phyloP scores from a whole-genome alignment of 1,284 basidiomycete genomes.

The Irpex sp. region DNA sequence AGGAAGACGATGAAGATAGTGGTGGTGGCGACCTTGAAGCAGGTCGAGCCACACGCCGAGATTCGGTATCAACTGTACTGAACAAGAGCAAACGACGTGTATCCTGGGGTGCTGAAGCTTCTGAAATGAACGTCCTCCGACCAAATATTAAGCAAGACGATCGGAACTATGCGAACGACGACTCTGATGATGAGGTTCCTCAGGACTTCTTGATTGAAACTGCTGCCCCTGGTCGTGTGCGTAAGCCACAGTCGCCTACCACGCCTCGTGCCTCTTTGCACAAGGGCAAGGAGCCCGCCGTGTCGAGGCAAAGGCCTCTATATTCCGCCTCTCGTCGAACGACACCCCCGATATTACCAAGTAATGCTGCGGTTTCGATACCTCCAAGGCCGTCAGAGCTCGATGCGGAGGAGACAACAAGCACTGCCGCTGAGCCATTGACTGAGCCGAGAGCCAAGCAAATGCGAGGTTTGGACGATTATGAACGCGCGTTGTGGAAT shows the following conservation, averaged over 20 bases:
- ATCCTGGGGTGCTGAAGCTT: slow-evolving; percentile 49
- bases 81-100: slow-evolving; percentile 40
- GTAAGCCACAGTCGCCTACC: slow-evolving; percentile 25
- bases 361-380: slow-evolving; percentile 32
- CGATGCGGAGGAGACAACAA: slow-evolving; percentile 31
- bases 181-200: slow-evolving; percentile 76
- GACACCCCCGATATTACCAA: slow-evolving; percentile 30
- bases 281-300: slow-evolving; percentile 34
- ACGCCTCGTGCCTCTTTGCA: slow-evolving; percentile 23
- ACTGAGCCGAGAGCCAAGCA: slow-evolving; percentile 35
- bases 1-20: slow-evolving; percentile 38
- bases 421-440: slow-evolving; percentile 16
- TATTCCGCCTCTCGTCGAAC: slow-evolving; percentile 18
- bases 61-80: slow-evolving; percentile 27
- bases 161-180: slow-evolving; percentile 48
- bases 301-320: slow-evolving; percentile 18
- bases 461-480: slow-evolving; percentile 72
- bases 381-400: slow-evolving; percentile 69
- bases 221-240: slow-evolving; percentile 23
- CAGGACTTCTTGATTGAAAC: slow-evolving; percentile 80
- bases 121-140: slow-evolving; percentile 49
- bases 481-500: slow-evolving; percentile 92
- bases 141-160: slow-evolving; percentile 66
- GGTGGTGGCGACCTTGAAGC: slow-evolving; percentile 48
- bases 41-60: slow-evolving; percentile 30